phyloP scores from a whole-genome alignment of 1,284 basidiomycete genomes.

The Earliella scabrosa region DNA sequence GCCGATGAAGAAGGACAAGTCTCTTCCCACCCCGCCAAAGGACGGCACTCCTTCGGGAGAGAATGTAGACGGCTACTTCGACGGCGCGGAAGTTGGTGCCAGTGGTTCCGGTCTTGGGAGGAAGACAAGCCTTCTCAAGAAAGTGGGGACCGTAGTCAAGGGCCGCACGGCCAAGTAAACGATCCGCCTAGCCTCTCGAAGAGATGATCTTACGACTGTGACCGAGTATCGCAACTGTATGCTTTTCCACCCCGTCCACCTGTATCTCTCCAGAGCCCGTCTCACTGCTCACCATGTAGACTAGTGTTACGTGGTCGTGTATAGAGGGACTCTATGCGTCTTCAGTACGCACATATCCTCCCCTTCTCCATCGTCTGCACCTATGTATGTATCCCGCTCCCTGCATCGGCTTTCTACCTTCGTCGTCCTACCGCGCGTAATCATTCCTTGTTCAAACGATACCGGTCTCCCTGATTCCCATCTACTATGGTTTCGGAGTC shows the following conservation, averaged over 20 bases:
- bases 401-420: not conserved
- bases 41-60: slow-evolving; percentile 10
- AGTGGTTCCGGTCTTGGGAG: slow-evolving; percentile 58
- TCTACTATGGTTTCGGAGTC: not conserved
- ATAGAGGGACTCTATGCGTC: slow-evolving; percentile 18
- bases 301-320: slow-evolving; percentile 23
- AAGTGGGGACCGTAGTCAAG: slow-evolving; percentile 72
- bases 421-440: not conserved
- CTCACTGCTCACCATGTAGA: slow-evolving; percentile 23
- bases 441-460: slow-evolving; percentile 18
- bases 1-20: slow-evolving; percentile 52
- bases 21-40: slow-evolving; percentile 56
- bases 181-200: not conserved
- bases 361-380: slow-evolving; percentile 5
- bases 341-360: slow-evolving; percentile 1
- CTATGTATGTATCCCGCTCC: slow-evolving; percentile 13
- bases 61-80: slow-evolving; percentile 48
- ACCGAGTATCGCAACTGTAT: slow-evolving; percentile 13
- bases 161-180: slow-evolving; percentile 37
- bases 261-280: slow-evolving; percentile 23
- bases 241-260: slow-evolving; percentile 7
- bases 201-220: slow-evolving; percentile 1
- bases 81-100: slow-evolving; percentile 37
- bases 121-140: slow-evolving; percentile 80
- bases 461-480: slow-evolving; percentile 10